phyloP scores from a whole-genome alignment of 345 rosid genomes.

The Balakata baccata region DNA sequence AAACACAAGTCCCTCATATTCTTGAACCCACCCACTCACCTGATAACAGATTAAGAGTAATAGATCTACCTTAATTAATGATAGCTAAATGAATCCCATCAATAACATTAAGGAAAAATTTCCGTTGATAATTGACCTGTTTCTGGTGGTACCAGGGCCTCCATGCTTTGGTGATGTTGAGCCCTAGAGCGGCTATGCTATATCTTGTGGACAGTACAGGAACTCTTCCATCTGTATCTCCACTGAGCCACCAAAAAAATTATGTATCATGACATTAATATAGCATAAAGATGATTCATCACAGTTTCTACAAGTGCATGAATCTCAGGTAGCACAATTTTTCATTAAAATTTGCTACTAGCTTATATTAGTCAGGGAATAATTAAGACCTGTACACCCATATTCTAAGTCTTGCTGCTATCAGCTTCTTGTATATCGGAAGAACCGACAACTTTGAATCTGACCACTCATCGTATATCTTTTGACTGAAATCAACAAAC shows the following conservation, averaged over 20 bases:
- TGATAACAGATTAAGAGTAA: constrained; percentile 18
- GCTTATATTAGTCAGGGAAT: background rate
- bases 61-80: no score
- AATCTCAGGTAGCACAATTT: background rate
- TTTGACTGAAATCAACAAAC: constrained; percentile 36
- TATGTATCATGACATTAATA: background rate
- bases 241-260: constrained; percentile 43
- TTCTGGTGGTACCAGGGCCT: constrained; percentile 83
- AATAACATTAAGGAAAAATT: background rate
- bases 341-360: background rate
- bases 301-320: background rate
- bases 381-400: constrained; percentile 84
- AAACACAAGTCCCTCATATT: constrained; percentile 78
- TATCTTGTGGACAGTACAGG: constrained; percentile 85
- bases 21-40: constrained; percentile 94
- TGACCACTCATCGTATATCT: constrained; percentile 53
- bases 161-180: constrained; percentile 69
- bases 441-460: constrained; percentile 58
- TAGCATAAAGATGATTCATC: background rate
- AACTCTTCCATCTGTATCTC: constrained; percentile 97
- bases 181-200: constrained; percentile 52
- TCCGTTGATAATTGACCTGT: constrained; percentile 42
- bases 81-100: no score
- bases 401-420: constrained; percentile 62
- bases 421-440: constrained; percentile 79